Conservation (phyloP, 352 stramenopile genomes). For the Globisporangium splendens region DNA sequence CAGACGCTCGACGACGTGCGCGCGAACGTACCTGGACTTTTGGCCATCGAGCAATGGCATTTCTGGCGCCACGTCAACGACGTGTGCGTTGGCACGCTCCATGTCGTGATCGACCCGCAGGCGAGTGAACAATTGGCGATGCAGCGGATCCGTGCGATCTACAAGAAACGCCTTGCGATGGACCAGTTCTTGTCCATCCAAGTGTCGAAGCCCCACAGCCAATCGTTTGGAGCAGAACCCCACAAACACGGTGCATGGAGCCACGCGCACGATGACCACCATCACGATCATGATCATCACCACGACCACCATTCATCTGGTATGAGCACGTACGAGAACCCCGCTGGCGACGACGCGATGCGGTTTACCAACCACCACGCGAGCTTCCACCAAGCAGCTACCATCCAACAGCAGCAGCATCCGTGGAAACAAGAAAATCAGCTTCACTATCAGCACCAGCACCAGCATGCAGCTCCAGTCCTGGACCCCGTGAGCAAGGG, state of each 20-base stretch:
- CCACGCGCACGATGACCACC: slow-evolving; percentile 8
- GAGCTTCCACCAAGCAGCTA: slow-evolving; percentile 6
- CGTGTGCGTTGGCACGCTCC: slow-evolving; percentile 51
- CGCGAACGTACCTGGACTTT: slow-evolving; percentile 33
- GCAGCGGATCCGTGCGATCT: slow-evolving; percentile 41
- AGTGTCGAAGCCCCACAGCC: slow-evolving; percentile 38
- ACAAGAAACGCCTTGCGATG: slow-evolving; percentile 33
- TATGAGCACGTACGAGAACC: slow-evolving; percentile 69
- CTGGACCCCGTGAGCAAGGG: not conserved
- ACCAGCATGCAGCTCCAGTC: not conserved
- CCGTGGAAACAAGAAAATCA: not conserved
- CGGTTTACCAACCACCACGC: slow-evolving; percentile 7
- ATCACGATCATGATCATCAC: slow-evolving; percentile 18
- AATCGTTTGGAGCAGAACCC: not conserved
- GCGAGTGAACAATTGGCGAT: slow-evolving; percentile 60
- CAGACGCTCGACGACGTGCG: slow-evolving; percentile 47
- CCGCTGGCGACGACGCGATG: slow-evolving; percentile 47
- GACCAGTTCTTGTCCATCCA: slow-evolving; percentile 62
- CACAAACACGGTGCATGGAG: slow-evolving; percentile 19
- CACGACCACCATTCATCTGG: slow-evolving; percentile 12
- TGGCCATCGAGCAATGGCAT: slow-evolving; percentile 61
- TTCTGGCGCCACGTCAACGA: slow-evolving; percentile 72
- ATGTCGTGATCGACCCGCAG: slow-evolving; percentile 43
- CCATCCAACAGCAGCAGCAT: not conserved
- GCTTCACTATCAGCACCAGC: slow-evolving; percentile 2